Evolutionary conservation across 768 basidiomycete genomes (phyloP).

Genomic region (Flagelloscypha sp.): DNA sequence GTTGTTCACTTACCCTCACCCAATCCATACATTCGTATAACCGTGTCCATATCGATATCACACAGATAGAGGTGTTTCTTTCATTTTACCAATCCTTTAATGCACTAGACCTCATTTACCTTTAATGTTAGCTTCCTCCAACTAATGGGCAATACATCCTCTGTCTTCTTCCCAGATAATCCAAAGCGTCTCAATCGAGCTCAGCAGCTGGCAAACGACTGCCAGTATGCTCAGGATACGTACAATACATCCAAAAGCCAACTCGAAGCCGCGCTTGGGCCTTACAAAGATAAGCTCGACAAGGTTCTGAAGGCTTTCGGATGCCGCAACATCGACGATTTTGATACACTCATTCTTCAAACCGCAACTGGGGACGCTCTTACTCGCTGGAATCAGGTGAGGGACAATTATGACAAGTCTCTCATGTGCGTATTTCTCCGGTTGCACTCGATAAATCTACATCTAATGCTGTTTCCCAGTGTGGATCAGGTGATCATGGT

Average conservation of each 20-base stretch:
- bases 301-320: slow-evolving; percentile 11
- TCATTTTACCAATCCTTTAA: no score
- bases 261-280: slow-evolving; percentile 9
- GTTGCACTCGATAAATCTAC: no score
- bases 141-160: slow-evolving; percentile 10
- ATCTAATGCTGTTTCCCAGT: slow-evolving; percentile 1
- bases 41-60: no score
- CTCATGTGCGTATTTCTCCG: slow-evolving; percentile 6
- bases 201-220: slow-evolving; percentile 11
- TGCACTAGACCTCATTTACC: no score
- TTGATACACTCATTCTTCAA: slow-evolving; percentile 7
- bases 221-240: slow-evolving; percentile 6
- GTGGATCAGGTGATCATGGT: slow-evolving; percentile 10
- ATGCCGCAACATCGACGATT: slow-evolving; percentile 8
- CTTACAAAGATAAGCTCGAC: slow-evolving; percentile 9
- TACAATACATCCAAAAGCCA: slow-evolving; percentile 8
- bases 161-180: slow-evolving; percentile 12
- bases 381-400: slow-evolving; percentile 9
- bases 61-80: no score
- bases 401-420: slow-evolving; percentile 8
- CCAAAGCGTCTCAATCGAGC: slow-evolving; percentile 10
- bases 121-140: no score
- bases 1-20: no score
- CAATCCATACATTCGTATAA: no score
- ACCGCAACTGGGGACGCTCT: slow-evolving; percentile 10